Base-by-base conservation (phyloP, 2,329 filamentous ascomycete genomes). In the Magnaporthiopsis incrustans region DNA sequence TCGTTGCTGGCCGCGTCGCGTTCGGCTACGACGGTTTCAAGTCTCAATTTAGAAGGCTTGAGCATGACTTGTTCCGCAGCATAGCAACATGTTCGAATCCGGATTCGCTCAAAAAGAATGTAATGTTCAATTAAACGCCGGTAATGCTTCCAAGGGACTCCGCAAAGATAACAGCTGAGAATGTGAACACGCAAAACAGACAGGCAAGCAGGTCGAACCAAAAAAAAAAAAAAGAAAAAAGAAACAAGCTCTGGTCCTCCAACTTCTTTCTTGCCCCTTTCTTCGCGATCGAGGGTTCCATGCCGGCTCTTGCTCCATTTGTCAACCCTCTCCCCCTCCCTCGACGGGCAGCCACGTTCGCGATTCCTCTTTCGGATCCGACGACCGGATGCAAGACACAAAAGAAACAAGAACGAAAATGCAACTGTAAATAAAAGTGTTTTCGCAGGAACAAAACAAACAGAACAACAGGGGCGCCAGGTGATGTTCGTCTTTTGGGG, bases 81-180 rank as follows among this genome's bases (percentile, higher is more conserved):
- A 50, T 18, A 14, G 44, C 44, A 50, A 50, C 2, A 50, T 5
- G 8, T 15, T 18, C 6, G 18, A 15, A 50, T 50, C n/a, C 6
- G n/a, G 7, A 53, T 53, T n/a, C 10, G 18, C 3, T 18, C 33
- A 30, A 30, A 30, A 62, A 56, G 53, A 59, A 57, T 60, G 22
- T 61, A 63, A 25, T 57, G 33, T 56, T 67, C 64, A 65, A 68
- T 68, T 68, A 68, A 68, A 68, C 67, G 66, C 67, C 67, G 61
- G 63, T 67, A 67, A 65, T 67, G 64, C 67, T 59, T 44, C 33
- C 53, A 58, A 58, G 32, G 62, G 61, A 62, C 61, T 62, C 61
- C 35, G 2, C 56, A 44, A 30, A 63, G 18, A 63, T 59, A 59
- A 38, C 3, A 30, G 5, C 27, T 56, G 14, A 61, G 59, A 32